These are phyloP conservation scores for Boeremia exigua DNA, from an alignment of 2,329 filamentous ascomycete genomes.

Conservation along the genomic window DNA sequence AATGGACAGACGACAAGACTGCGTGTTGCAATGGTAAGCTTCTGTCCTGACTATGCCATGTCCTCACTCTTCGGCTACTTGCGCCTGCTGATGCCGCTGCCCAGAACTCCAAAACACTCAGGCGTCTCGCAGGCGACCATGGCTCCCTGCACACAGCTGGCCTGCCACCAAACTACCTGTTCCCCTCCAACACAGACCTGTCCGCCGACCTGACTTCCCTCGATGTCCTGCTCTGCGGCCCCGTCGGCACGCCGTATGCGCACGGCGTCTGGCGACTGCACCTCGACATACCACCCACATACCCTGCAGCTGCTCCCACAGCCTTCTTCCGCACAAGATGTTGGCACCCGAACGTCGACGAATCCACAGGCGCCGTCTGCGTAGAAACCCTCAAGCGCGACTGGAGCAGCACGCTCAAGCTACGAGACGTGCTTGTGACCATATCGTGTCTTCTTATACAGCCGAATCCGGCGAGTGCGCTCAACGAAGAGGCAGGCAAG, in stretches of 20 bases:
- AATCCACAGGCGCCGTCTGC: conserved; percentile 66
- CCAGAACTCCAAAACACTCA: conserved; percentile 58
- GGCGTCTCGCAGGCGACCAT: conserved; percentile 66
- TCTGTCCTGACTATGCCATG: neutral
- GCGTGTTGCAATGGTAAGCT: conserved; percentile 19
- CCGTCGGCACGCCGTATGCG: conserved; percentile 65
- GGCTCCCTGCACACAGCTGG: conserved; percentile 60
- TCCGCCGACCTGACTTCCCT: conserved; percentile 64
- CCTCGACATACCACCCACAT: conserved; percentile 65
- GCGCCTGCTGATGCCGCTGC: conserved; percentile 1
- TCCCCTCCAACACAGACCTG: conserved; percentile 51
- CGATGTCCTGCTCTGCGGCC: conserved; percentile 64
- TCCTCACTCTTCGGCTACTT: neutral
- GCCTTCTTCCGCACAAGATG: conserved; percentile 66
- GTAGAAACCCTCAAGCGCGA: conserved; percentile 70
- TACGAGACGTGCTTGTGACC: conserved; percentile 64
- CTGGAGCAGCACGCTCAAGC: conserved; percentile 64
- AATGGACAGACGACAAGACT: neutral
- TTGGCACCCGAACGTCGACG: conserved; percentile 71
- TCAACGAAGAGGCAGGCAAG: conserved; percentile 66
- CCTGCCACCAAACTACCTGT: conserved; percentile 68
- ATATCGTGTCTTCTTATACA: conserved; percentile 69
- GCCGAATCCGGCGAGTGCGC: conserved; percentile 68
- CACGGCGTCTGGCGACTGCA: conserved; percentile 65
- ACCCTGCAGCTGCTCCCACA: conserved; percentile 60